Percentiles rank a stretch among this genome's conserved stretches.
Evolutionary conservation across 169 alveolate genomes (phyloP).

Genomic region (Eimeria falciformis): DNA sequence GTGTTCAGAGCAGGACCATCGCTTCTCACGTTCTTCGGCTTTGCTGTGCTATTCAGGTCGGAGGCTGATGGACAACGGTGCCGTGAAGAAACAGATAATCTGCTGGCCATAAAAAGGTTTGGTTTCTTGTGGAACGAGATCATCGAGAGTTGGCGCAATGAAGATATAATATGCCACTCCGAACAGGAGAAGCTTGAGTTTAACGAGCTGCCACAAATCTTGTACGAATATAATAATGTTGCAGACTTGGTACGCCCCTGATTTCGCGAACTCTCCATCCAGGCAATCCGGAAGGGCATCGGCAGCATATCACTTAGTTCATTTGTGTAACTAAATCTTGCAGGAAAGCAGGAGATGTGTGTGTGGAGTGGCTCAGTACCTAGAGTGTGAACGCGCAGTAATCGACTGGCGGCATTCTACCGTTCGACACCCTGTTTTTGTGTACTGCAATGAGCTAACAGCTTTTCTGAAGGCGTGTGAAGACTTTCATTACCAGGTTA

Average conservation of each 20-base stretch:
- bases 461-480: slow-evolving; percentile 70
- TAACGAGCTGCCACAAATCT: slow-evolving; percentile 72
- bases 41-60: background rate
- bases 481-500: slow-evolving; percentile 65
- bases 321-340: too few relatives aligned
- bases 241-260: slow-evolving; percentile 49
- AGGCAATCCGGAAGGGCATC: background rate
- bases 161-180: slow-evolving; percentile 61
- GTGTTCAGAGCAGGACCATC: background rate
- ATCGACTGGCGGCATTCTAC: slow-evolving; percentile 34
- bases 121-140: slow-evolving; percentile 78
- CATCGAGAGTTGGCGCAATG: slow-evolving; percentile 73
- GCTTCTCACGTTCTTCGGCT: background rate
- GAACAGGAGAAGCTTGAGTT: slow-evolving; percentile 64
- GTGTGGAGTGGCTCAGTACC: slow-evolving; percentile 14
- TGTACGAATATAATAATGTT: background rate
- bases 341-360: background rate
- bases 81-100: background rate
- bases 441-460: slow-evolving; percentile 70
- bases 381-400: background rate
- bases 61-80: background rate
- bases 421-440: slow-evolving; percentile 74
- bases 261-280: background rate
- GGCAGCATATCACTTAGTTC: background rate
- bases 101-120: slow-evolving; percentile 60